A percentile compares a stretch with the other conserved stretches of the same genome.
Evolutionary conservation across 192 early-diverging fungal species (phyloP).

Genomic region (Borealophlyctis nickersoniae): DNA sequence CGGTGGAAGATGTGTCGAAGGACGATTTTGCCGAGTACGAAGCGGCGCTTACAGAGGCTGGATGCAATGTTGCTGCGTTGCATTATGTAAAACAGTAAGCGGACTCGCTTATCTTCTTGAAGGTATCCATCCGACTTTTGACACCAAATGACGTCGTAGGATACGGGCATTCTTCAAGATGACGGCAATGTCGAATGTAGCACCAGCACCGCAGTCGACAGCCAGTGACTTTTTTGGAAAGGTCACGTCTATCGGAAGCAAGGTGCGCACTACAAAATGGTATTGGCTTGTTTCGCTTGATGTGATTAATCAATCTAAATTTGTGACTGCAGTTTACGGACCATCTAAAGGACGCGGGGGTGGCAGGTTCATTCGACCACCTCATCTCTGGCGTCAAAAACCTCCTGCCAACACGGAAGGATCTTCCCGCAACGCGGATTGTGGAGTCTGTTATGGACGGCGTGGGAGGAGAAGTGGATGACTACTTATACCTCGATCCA

Average conservation of each 20-base stretch:
- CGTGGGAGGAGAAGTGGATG: slow-evolving; percentile 59
- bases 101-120: not conserved
- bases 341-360: slow-evolving; percentile 43
- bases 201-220: slow-evolving; percentile 15
- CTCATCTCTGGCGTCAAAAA: slow-evolving; percentile 88
- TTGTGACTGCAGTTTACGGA: slow-evolving; percentile 35
- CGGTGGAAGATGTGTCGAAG: slow-evolving; percentile 64
- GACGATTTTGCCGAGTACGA: slow-evolving; percentile 86
- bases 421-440: slow-evolving; percentile 80
- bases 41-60: slow-evolving; percentile 67
- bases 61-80: slow-evolving; percentile 71
- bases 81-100: slow-evolving; percentile 80
- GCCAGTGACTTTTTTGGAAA: slow-evolving; percentile 44
- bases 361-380: slow-evolving; percentile 45
- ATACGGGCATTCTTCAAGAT: slow-evolving; percentile 46
- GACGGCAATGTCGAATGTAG: slow-evolving; percentile 30
- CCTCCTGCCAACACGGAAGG: slow-evolving; percentile 84
- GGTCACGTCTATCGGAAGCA: slow-evolving; percentile 45
- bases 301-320: not conserved
- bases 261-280: slow-evolving; percentile 26
- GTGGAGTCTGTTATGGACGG: slow-evolving; percentile 84
- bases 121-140: not conserved
- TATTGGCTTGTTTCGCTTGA: not conserved
- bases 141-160: slow-evolving; percentile 48
- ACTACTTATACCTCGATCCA: slow-evolving; percentile 90